Conservation (phyloP, 2,329 filamentous ascomycete genomes). For the Exophiala calicioides region DNA sequence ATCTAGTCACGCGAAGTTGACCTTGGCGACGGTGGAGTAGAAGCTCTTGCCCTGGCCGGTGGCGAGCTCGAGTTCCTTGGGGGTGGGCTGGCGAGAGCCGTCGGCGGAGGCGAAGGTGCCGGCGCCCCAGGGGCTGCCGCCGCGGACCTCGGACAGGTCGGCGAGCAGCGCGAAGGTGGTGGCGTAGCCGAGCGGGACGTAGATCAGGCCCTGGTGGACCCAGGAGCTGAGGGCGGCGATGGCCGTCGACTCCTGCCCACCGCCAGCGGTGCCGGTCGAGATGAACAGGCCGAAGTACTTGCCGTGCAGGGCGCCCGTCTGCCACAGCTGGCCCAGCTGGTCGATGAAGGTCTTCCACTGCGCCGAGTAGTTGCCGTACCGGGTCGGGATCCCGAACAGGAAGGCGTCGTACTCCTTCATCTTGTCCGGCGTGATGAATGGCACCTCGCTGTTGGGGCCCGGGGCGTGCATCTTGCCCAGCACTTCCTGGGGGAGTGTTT, state of each 20-base stretch:
- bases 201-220: slow-evolving; percentile 91
- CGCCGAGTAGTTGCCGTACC: slow-evolving; percentile 94
- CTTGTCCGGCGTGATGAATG: slow-evolving; percentile 60
- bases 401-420: slow-evolving; percentile 82
- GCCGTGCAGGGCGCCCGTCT: slow-evolving; percentile 72
- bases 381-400: slow-evolving; percentile 91
- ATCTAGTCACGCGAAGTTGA: slow-evolving; percentile 76
- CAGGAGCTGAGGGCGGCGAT: slow-evolving; percentile 81
- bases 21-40: slow-evolving; percentile 73
- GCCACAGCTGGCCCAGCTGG: slow-evolving; percentile 83
- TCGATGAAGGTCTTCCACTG: slow-evolving; percentile 93
- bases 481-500: slow-evolving; percentile 84
- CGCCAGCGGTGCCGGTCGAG: slow-evolving; percentile 78
- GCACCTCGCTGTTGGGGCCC: slow-evolving; percentile 65
- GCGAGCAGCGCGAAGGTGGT: slow-evolving; percentile 70
- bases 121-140: slow-evolving; percentile 88
- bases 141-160: slow-evolving; percentile 76
- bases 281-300: slow-evolving; percentile 93
- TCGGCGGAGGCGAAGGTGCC: slow-evolving; percentile 80
- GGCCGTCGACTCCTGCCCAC: slow-evolving; percentile 89
- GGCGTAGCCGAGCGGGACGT: slow-evolving; percentile 92
- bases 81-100: slow-evolving; percentile 77
- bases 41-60: slow-evolving; percentile 81
- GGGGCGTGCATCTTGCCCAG: slow-evolving; percentile 90
- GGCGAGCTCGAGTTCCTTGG: slow-evolving; percentile 76